Base-by-base conservation (phyloP, 441 rosid genomes). In the Viola pubescens region DNA sequence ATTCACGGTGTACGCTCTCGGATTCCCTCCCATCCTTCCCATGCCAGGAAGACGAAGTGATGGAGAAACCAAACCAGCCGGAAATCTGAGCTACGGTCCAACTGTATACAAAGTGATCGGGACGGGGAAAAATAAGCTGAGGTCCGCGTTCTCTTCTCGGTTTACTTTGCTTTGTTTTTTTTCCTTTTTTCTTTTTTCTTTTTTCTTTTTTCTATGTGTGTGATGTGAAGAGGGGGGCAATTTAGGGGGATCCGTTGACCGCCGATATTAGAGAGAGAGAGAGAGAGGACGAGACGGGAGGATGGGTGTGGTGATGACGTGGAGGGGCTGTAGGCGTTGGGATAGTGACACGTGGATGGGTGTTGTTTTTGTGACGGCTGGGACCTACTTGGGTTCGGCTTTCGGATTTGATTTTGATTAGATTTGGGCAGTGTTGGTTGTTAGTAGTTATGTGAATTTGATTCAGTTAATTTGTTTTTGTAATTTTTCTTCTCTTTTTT, bases 1-100 rank as follows among this genome's bases (percentile, higher is more conserved):
- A 81, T 81, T 87, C 12, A 70, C 76, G 4, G 99, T 81, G 81
- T 73, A 88, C 37, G 76, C 39, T 73, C 62, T 82, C 74, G 70
- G 81, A 51, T 54, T 73, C 38, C 71, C 66, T 54, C 86, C 82
- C 77, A 68, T 72, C 77, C 79, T 77, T 64, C 80, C 77, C 91
- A 86, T 73, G 57, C 49, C 75, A 58, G 45, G 26, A 9, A 19
- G 26, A 19, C 26, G 26, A 19, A 19, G 0, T 19, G 26, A 19
- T 1, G 26, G 26, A 19, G 26, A 0, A 19, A 19, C 26, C 26
- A 19, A 19, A 19, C 26, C 26, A 19, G 1, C 26, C 26, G 1
- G 26, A 19, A 19, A 19, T 19, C 26, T 19, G 26, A 19, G 26
- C 26, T 19, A 19, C 26, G 26, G 26, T 19, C 26, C 26, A 1